Evolutionary conservation across 2,329 filamentous ascomycete genomes (phyloP), one percentile per base, ranked within the genome.

Genomic region (Cladophialophora exuberans): DNA sequence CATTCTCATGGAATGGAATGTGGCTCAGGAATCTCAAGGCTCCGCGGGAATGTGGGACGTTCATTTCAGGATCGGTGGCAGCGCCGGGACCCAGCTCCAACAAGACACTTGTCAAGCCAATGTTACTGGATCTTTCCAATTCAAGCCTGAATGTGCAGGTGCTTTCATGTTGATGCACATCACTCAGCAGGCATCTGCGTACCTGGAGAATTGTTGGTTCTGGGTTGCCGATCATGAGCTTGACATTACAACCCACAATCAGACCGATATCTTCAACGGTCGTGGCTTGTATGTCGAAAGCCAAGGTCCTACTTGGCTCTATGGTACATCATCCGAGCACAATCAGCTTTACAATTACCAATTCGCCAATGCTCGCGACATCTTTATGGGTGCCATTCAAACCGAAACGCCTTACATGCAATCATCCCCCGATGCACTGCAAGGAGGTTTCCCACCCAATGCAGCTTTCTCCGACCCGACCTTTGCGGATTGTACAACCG

Each of bases 221-320:
- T 96, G 91, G 90, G 87, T 90, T 42, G 85, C 91, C 2, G 91
- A 96, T 70, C 91, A 96, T 76, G 89, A 95, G 69, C 86, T 96
- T 20, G 92, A 96, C 70, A 80, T 84, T 10, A 61, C 72, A 6
- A 86, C 87, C 66, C 83, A 89, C 70, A 83, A 75, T 56, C 83
- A 85, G 67, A 83, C 84, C 64, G 80, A 87, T 69, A 84, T 96
- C 67, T 96, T 88, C 82, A 95, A 89, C 70, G 90, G 90, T 43
- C 89, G 91, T 59, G 92, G 90, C 65, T 82, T 96, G 62, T 80
- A 87, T 30, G 83, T 96, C 64, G 89, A 96, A 75, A 89, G 83
- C 44, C 79, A 87, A 68, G 87, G 87, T 5, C 84, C 87, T 6
- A 84, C 87, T 48, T 96, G 91, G 91, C 73, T 94, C 65, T 92